Percentiles rank a stretch among this genome's conserved stretches.
Conservation (phyloP, 1,284 basidiomycete species). For the Irpex lacteus region DNA sequence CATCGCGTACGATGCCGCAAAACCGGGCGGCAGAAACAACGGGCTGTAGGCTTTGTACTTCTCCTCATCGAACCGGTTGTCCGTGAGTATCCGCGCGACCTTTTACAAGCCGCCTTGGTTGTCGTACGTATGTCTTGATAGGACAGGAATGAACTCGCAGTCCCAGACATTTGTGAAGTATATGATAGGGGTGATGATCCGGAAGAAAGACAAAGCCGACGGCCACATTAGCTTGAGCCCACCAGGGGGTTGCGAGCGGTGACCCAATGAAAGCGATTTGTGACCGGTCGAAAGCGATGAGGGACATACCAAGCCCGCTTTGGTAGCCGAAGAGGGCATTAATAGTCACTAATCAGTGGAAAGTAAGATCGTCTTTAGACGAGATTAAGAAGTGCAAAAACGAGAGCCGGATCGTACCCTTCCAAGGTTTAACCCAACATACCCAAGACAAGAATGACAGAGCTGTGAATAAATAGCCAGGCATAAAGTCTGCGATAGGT, state of each 20-base stretch:
- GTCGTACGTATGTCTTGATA: constrained; percentile 32
- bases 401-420: constrained; percentile 19
- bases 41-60: constrained; percentile 63
- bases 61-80: constrained; percentile 41
- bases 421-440: constrained; percentile 59
- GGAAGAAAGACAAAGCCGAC: constrained; percentile 34
- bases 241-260: constrained; percentile 31
- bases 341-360: constrained; percentile 46
- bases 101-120: constrained; percentile 51
- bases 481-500: constrained; percentile 32
- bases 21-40: constrained; percentile 52
- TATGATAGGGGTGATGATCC: constrained; percentile 67
- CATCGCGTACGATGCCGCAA: constrained; percentile 55
- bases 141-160: constrained; percentile 38
- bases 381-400: background rate
- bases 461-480: constrained; percentile 44
- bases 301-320: constrained; percentile 75
- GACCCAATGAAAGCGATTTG: constrained; percentile 30
- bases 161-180: constrained; percentile 40
- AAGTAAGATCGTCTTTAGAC: background rate
- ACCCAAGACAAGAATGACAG: constrained; percentile 51
- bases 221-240: constrained; percentile 30
- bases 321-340: constrained; percentile 82
- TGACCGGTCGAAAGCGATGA: constrained; percentile 42
- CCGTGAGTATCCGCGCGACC: constrained; percentile 43